Conservation (phyloP, 2,329 filamentous ascomycete species). For the Fusarium begoniae region DNA sequence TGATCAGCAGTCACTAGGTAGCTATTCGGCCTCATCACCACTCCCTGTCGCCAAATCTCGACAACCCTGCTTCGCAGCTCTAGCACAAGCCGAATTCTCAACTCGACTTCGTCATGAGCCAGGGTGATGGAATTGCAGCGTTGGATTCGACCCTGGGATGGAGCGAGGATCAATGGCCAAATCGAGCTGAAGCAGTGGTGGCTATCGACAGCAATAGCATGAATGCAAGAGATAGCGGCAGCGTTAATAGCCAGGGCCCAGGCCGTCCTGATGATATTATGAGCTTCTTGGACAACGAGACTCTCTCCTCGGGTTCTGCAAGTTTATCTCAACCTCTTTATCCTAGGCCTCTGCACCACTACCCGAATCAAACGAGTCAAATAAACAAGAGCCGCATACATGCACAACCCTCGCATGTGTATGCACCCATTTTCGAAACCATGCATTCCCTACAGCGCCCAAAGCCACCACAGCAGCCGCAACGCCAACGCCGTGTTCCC, state of each 20-base stretch:
- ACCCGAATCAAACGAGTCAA: slow-evolving; percentile 19
- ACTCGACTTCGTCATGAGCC: slow-evolving; percentile 39
- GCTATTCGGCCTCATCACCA: slow-evolving; percentile 32
- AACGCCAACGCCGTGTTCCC: slow-evolving; percentile 22
- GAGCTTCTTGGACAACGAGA: slow-evolving; percentile 43
- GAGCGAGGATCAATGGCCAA: slow-evolving; percentile 30
- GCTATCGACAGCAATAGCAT: slow-evolving; percentile 24
- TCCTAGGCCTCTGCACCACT: slow-evolving; percentile 34
- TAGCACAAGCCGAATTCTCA: slow-evolving; percentile 23
- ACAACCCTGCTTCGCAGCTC: slow-evolving; percentile 34
- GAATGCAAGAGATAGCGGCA: slow-evolving; percentile 19
- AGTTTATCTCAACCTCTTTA: slow-evolving; percentile 29
- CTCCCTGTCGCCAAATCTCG: slow-evolving; percentile 35
- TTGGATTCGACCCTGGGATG: slow-evolving; percentile 34
- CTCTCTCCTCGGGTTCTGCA: slow-evolving; percentile 36
- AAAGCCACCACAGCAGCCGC: slow-evolving; percentile 24
- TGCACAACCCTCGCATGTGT: slow-evolving; percentile 30
- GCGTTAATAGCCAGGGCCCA: slow-evolving; percentile 26
- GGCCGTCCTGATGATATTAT: slow-evolving; percentile 36
- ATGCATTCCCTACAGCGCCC: slow-evolving; percentile 26
- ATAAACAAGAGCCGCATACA: slow-evolving; percentile 20
- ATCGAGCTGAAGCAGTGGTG: slow-evolving; percentile 21
- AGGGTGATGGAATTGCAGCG: slow-evolving; percentile 36
- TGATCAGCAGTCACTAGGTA: slow-evolving; percentile 39
- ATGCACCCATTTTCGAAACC: slow-evolving; percentile 30